Base-by-base conservation (phyloP, 2,329 filamentous ascomycete species). In the Clathrospora elynae region DNA sequence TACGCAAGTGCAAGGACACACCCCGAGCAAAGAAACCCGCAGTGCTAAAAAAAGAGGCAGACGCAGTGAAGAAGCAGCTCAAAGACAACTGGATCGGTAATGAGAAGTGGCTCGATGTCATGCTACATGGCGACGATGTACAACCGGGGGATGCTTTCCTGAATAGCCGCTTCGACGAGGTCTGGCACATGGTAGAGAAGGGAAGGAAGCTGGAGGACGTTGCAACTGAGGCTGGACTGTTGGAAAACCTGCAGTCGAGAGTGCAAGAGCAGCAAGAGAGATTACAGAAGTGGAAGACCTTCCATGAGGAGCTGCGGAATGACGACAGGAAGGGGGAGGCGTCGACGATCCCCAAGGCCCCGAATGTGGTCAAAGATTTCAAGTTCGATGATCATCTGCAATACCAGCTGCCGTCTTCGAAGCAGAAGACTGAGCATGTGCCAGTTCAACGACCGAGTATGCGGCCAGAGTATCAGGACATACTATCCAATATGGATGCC, bases 41-140 rank as follows among this genome's bases (percentile, higher is more conserved):
- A 73, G 33, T 65, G 5, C 43, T 58, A 2, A 53, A 61, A 30
- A 62, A 55, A 46, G 66, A 55, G 55, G 59, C 61, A 2, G 60
- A 59, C 1, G 54, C 58, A 4, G 51, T 89, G 42, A 78, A 84
- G 55, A 80, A 79, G 28, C 76, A 79, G 2, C 72, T 90, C 19
- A 77, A 79, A 23, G 83, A 84, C 48, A 88, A 90, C 54, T 96
- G 90, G 90, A 77, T 87, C 10, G 90, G 89, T 2, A 83, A 85
- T 59, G 81, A 85, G 46, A 79, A 82, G 42, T 92, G 90, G 85
- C 78, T 88, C 57, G 80, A 88, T 33, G 76, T 82, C 2, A 72
- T 96, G 13, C 66, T 93, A 0, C 77, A 85, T 35, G 88, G 88
- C 2, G 85, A 88, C 31, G 74, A 75, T 13, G 74, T 73, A 6